Conservation (phyloP, 495 filamentous ascomycete species). For the Monascus purpureus region DNA sequence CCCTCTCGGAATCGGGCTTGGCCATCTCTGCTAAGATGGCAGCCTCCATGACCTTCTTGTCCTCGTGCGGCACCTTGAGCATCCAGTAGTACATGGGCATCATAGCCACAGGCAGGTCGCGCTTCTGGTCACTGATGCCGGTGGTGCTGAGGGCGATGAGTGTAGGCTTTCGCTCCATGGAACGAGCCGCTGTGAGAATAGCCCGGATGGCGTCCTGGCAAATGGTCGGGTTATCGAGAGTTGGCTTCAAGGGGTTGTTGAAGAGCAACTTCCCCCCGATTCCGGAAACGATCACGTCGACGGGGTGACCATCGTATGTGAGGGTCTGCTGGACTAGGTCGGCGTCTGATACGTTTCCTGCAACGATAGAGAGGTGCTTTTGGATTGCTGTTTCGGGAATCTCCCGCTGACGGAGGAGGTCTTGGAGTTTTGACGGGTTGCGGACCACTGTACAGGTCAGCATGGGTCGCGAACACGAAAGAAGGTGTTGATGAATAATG, state of each 20-base stretch:
- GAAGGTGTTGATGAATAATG: too few relatives aligned
- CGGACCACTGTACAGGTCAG: too few relatives aligned
- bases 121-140: constrained; percentile 28
- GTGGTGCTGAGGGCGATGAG: constrained; percentile 40
- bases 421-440: too few relatives aligned
- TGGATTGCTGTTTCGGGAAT: too few relatives aligned
- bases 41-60: constrained; percentile 51
- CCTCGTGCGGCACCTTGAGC: constrained; percentile 36
- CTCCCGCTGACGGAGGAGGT: too few relatives aligned
- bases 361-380: too few relatives aligned
- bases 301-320: constrained; percentile 9
- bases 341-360: too few relatives aligned
- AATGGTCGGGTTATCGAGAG: constrained; percentile 40
- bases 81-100: constrained; percentile 36
- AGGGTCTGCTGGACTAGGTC: too few relatives aligned
- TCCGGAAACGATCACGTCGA: constrained; percentile 18
- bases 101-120: constrained; percentile 39
- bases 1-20: constrained; percentile 17
- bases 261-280: constrained; percentile 18
- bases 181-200: constrained; percentile 29
- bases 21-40: too few relatives aligned
- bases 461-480: too few relatives aligned
- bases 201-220: constrained; percentile 36
- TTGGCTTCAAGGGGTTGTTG: constrained; percentile 10
- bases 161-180: constrained; percentile 18